Base-by-base conservation (phyloP, 31 red algal genomes). In the Porphyra umbilicalis region DNA sequence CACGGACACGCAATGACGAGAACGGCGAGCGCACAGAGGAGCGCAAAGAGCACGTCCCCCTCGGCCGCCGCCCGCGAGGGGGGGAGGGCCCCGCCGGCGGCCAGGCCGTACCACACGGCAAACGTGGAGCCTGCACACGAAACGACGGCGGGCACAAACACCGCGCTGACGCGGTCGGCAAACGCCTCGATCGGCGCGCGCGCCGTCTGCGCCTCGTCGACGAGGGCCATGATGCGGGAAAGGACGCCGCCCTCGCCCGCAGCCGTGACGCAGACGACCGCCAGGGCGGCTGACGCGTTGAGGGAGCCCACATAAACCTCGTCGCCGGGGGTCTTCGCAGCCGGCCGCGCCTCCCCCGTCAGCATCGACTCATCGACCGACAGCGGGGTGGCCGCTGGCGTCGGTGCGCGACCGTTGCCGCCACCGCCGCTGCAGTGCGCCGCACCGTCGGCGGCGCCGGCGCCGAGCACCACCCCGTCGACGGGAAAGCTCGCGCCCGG, bases 311-410 rank as follows among this genome's bases (percentile, higher is more conserved):
- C 86, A 77, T 78, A 91, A 30, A 97, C 88, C 25, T 44, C 74
- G 78, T 90, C 80, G 9, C 88, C 91, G 42, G 86, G 78, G 6
- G 76, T 16, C 44, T 94, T 94, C 79, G 71, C 40, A 31, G 94
- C 95, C 39, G 86, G 95, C 76, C 76, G 35, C 39, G 92, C 89
- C 74, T 97, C 95, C 35, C 95, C 95, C 31, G 95, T 97, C 75
- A 97, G 57, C 89, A 94, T 90, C 35, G 91, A 94, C 42, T 97
- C 95, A 80, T 97, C 92, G 15, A 94, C 89, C 75, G 88, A 38
- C 82, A 32, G 8, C 6, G 33, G 32, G 1, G 9, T 35, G 15
- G 9, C 33, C 32, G 31, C 11, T 42, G 46, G 33, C n/a, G n/a
- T n/a, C n/a, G n/a, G n/a, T n/a, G n/a, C n/a, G n/a, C n/a, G n/a